phyloP scores from a whole-genome alignment of 371 early-diverging fungal genomes.

The Phascolomyces articulosus region DNA sequence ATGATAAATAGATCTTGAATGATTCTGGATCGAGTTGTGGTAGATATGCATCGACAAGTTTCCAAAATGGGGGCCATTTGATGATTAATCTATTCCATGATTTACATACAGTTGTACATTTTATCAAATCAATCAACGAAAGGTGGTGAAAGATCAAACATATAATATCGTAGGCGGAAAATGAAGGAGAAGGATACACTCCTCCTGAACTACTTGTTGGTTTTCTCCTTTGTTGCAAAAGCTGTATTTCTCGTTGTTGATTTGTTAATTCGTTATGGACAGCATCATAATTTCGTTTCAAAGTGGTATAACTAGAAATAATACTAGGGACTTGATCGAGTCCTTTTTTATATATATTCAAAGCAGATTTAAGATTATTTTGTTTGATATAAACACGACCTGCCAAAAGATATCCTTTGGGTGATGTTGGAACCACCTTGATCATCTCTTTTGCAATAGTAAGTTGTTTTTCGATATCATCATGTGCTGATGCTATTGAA shows the following conservation, averaged over 20 bases:
- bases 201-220: too few relatives aligned
- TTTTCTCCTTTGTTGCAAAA: too few relatives aligned
- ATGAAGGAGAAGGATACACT: too few relatives aligned
- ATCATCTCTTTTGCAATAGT: neutral
- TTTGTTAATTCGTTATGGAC: neutral
- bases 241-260: neutral
- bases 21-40: neutral
- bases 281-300: neutral
- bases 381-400: neutral
- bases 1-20: neutral
- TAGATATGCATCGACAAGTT: neutral
- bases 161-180: neutral
- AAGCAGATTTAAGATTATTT: neutral
- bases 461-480: neutral
- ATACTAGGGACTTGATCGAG: neutral
- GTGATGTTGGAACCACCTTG: neutral
- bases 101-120: neutral
- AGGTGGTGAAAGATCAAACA: neutral
- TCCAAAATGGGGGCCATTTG: neutral
- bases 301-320: neutral
- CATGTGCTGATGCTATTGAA: neutral
- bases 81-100: neutral
- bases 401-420: neutral
- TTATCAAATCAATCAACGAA: neutral
- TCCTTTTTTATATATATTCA: neutral